Base-by-base conservation (phyloP, 2,329 filamentous ascomycete species). In the Aspergillus uvarum region DNA sequence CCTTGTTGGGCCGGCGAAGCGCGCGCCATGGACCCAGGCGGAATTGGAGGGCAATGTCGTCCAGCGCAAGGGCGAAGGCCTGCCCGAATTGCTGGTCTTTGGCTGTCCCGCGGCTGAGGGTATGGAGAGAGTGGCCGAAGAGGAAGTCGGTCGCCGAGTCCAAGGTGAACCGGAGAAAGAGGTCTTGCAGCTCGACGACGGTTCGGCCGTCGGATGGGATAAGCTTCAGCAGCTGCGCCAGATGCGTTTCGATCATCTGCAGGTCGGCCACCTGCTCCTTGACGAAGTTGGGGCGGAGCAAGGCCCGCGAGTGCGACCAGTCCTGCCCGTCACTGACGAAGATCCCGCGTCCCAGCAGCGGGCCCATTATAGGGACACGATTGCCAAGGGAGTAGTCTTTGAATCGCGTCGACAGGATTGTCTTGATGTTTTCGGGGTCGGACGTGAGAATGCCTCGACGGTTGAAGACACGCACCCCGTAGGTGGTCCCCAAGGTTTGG, bases 81-180 rank as follows among this genome's bases (percentile, higher is more conserved):
- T 4, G 4, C 16, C 24, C 54, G 6, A 24, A 14, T 16, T 21
- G 64, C 29, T n/a, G 51, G 16, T 21, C 44, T 38, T 64, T 62
- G 22, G 22, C 22, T 22, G 22, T 22, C 22, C 22, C 22, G 22
- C 22, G 22, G 5, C 51, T 35, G 86, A 83, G 51, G 83, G 80
- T 1, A 84, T 84, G 47, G 8, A 85, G 85, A 21, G 69, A 67
- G 26, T 77, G 62, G 12, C 92, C 92, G 1, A 96, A 83, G 26
- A 96, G 78, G 72, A 96, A 96, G 67, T 94, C 89, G 1, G 91
- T 96, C 3, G 90, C 86, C 10, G 89, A 87, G 74, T 96, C 92
- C n/a, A 96, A 80, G 0, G 91, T 92, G 26, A 48, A 54, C 26
- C 54, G 48, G 53, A 68, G 63, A 32, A 71, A 71, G 5, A 71